Base-by-base conservation (phyloP, 2,329 filamentous ascomycete genomes). In the Pseudopithomyces chartarum region DNA sequence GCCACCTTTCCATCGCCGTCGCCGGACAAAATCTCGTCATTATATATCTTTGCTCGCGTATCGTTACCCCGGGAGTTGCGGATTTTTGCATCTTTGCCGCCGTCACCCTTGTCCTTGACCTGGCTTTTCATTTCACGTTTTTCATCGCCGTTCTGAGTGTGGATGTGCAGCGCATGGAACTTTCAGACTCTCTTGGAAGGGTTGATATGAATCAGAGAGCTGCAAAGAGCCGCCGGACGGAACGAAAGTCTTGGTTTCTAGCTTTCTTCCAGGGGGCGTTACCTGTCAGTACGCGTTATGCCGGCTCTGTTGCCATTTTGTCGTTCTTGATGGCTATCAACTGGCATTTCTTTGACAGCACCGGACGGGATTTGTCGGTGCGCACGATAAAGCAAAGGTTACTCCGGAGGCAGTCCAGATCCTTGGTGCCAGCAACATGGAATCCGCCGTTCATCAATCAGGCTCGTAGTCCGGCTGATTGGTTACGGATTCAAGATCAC, bases 131-230 rank as follows among this genome's bases (percentile, higher is more conserved):
- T 20, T 83, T 91, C 7, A 93, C 90, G 0, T 93, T 92, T 76
- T 93, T 94, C 68, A 80, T 92, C 3, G 86, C 90, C 1, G 89
- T 94, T 12, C 79, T 94, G 22, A 92, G 89, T 66, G 87, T 94
- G 42, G 90, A 94, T 71, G 89, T 94, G 10, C 85, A 87, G 20
- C 83, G 90, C 63, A 86, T 89, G 55, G 90, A 94, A 76, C 82
- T 94, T 0, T 86, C 87, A 63, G 90, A 94, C 69, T 87, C 88
- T 2, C 77, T 93, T 10, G 85, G 79, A 36, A 71, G 78, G 33
- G 68, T 75, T 40, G 78, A 76, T 52, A 56, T 69, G 23, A 57
- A 34, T 26, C 65, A 70, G 11, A 44, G 51, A 13, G 59, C 59
- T 38, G 87, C 84, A 63, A 82, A 80, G 2, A 80, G 81, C 1